Evolutionary conservation across 176 grass and related monocot genomes (phyloP).

Genomic region (Cenchrus fungigraminus): DNA sequence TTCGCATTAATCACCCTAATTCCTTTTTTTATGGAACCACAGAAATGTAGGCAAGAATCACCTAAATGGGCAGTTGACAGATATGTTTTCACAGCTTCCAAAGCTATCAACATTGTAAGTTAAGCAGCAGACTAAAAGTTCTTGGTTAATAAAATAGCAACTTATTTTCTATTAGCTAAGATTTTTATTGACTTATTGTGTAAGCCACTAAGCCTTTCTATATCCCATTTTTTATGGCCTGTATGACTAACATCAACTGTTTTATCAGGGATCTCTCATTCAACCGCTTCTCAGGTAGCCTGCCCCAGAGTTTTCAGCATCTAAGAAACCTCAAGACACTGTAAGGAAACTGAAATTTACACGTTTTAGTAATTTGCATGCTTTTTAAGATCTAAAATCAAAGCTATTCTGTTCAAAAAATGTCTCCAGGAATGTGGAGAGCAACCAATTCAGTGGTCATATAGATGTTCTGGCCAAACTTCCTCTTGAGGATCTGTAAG

Average conservation of each 20-base stretch:
- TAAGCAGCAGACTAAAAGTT: constrained; percentile 1
- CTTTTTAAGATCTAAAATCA: constrained; percentile 23
- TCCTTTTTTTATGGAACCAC: constrained; percentile 23
- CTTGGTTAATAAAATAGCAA: neutral
- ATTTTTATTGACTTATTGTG: neutral
- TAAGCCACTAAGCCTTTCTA: neutral
- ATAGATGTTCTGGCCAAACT: constrained; percentile 72
- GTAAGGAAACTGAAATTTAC: constrained; percentile 60
- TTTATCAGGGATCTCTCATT: constrained; percentile 88
- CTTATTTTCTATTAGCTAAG: neutral
- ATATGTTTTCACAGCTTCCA: constrained; percentile 79
- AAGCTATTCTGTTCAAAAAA: constrained; percentile 27
- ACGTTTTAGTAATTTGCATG: neutral
- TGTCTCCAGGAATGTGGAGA: constrained; percentile 79
- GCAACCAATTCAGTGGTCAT: constrained; percentile 79
- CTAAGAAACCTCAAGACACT: constrained; percentile 72
- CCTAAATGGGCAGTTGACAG: constrained; percentile 80
- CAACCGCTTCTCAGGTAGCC: constrained; percentile 83
- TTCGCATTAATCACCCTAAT: constrained; percentile 7
- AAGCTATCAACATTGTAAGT: constrained; percentile 85
- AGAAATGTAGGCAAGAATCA: constrained; percentile 86
- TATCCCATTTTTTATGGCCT: neutral
- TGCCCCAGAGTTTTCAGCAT: constrained; percentile 74
- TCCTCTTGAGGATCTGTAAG: constrained; percentile 82
- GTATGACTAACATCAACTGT: constrained; percentile 19